Evolutionary conservation across 1,284 basidiomycete genomes (phyloP), one percentile per base, ranked within the genome.

Genomic region (Irpex sp.): DNA sequence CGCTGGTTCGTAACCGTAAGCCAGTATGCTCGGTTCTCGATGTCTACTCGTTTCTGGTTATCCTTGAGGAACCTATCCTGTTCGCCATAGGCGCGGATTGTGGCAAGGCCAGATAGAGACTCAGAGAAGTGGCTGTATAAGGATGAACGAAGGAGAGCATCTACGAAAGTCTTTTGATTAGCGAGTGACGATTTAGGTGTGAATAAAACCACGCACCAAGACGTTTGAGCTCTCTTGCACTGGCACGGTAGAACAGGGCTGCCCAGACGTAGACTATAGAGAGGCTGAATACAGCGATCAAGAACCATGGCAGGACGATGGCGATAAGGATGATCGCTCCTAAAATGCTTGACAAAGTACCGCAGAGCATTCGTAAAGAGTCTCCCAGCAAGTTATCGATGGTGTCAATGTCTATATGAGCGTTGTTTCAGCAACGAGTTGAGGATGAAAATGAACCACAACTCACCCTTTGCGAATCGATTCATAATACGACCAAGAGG

Each of bases 21-120:
- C 85, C 89, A 94, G 74, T 96, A 97, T 1, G 95, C 94, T 43
- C 92, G 84, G 58, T 97, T 97, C 77, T 98, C 94, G 54, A 92
- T 78, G 69, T 98, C 92, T 59, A 96, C 83, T n/a, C 87, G 82
- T 46, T 85, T 79, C 68, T 89, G 81, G 69, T 95, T 96, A 63
- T 93, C 92, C 7, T 74, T 72, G 59, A 83, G 75, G 81, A 98
- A 97, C 15, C 86, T 78, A 0, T 79, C 72, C 1, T 82, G 80
- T 68, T 87, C 87, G 33, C 84, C 83, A 68, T 90, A 92, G n/a
- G 88, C 88, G 35, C 90, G 83, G 50, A 94, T 89, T 0, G 91
- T 94, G 0, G 89, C 81, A 15, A 94, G 75, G 1, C 92, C 92
- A 72, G 82, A 85, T 4, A 94, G 77, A 1, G 89, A 90, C 75